A percentile compares a stretch with the other conserved stretches of the same genome.
Evolutionary conservation across 2,329 filamentous ascomycete species (phyloP).

Genomic region (Fusarium nurragi): DNA sequence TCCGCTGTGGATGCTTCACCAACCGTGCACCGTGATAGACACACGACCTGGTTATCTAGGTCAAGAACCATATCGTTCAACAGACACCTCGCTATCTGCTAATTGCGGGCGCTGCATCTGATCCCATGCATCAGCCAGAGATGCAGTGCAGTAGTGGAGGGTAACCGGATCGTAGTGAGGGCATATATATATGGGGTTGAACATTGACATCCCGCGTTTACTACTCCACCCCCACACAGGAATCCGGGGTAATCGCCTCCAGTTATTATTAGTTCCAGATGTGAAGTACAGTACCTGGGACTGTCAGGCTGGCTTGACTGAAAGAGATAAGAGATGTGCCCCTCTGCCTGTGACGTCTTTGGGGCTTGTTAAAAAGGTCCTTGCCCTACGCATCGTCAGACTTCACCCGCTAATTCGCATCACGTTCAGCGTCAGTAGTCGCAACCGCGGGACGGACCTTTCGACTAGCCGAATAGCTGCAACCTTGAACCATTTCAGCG

Average conservation of each 20-base stretch:
- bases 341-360: conserved; percentile 11
- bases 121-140: conserved; percentile 25
- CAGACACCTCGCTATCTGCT: conserved; percentile 5
- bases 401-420: conserved; percentile 13
- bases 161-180: conserved; percentile 21
- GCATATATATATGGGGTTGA: conserved; percentile 32
- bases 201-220: conserved; percentile 34
- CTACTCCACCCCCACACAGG: conserved; percentile 41
- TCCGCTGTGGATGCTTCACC: conserved; percentile 4
- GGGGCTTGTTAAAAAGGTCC: not conserved
- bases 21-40: conserved; percentile 3
- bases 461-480: conserved; percentile 1
- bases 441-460: conserved; percentile 3
- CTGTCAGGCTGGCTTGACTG: conserved; percentile 17
- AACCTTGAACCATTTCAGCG: not conserved
- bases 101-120: conserved; percentile 19
- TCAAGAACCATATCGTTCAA: conserved; percentile 7
- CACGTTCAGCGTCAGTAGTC: conserved; percentile 20
- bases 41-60: conserved; percentile 24
- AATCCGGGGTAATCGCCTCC: conserved; percentile 36
- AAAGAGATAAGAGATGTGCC: conserved; percentile 15
- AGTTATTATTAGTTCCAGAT: conserved; percentile 31
- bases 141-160: conserved; percentile 26
- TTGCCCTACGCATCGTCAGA: conserved; percentile 1
- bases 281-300: conserved; percentile 17